Conservation (phyloP, 2,329 filamentous ascomycete species). For the Pyrenophora teres region DNA sequence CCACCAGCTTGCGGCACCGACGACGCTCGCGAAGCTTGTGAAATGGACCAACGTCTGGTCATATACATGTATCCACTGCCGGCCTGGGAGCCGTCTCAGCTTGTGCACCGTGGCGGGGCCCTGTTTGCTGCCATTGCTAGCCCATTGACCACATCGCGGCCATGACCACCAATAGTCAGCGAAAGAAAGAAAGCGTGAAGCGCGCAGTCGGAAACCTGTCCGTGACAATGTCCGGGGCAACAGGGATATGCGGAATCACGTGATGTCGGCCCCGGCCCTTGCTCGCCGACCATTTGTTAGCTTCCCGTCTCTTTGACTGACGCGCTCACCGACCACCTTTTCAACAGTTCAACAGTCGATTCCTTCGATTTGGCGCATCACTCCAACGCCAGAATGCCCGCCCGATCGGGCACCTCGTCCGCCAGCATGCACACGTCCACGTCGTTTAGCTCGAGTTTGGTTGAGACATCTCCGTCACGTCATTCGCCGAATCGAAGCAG, state of each 20-base stretch:
- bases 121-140: not conserved
- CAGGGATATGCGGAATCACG: constrained; percentile 23
- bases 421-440: constrained; percentile 43
- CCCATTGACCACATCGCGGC: not conserved
- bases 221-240: not conserved
- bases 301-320: constrained; percentile 11
- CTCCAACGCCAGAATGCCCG: constrained; percentile 30
- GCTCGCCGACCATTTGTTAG: constrained; percentile 16
- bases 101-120: not conserved
- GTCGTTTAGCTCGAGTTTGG: constrained; percentile 40
- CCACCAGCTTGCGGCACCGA: constrained; percentile 11
- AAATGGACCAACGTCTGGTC: not conserved
- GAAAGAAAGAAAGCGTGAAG: not conserved
- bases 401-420: constrained; percentile 40
- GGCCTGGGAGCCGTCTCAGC: no score
- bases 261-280: constrained; percentile 11
- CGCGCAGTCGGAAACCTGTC: constrained; percentile 4
- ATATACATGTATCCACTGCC: no score
- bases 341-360: constrained; percentile 12
- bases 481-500: constrained; percentile 40
- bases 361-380: constrained; percentile 7
- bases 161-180: not conserved
- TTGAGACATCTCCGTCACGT: constrained; percentile 37
- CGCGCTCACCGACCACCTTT: constrained; percentile 31
- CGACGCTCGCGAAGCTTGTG: not conserved